Evolutionary conservation across 208 protist genomes (phyloP), one percentile per base, ranked within the genome.

Genomic region (Crithidia expoeki): DNA sequence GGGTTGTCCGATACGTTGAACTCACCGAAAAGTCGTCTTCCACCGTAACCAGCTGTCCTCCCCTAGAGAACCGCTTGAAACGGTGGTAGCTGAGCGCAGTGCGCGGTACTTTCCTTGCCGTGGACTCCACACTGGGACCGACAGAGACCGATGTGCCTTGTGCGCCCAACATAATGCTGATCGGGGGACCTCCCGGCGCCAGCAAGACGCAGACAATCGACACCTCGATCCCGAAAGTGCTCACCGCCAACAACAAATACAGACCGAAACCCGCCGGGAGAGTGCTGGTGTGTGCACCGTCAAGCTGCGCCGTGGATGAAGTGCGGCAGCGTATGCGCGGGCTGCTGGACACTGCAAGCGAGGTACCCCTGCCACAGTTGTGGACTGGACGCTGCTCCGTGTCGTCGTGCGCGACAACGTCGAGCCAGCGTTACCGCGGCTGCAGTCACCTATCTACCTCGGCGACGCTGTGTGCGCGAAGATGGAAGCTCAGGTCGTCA

Each of bases 171-270:
- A 14, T 94, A 23, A 72, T 91, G 25, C 51, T 97, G 56, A 87
- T 97, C 65, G 89, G 95, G 51, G 93, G 93, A 1, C 93, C 93
- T 7, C 93, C 93, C 7, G 93, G 93, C 25, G 96, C 93, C 10
- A 90, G 93, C 36, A 97, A 97, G 80, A 97, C 93, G 21, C 93
- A 97, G 72, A 97, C 90, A 16, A 90, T 95, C 67, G 88, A 71
- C 21, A 61, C 52, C 21, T 66, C 94, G 36, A 72, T 79, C 30
- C 67, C 91, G 30, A 94, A 90, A 69, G 51, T 94, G 58, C 73
- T 95, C 77, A 83, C 33, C 74, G 85, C 58, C 69, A 91, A 5
- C 61, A 64, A 16, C 55, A 46, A 34, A 40, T 9, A 3, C 19
- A 27, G 9, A 63, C 64, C 34, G 34, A n/a, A n/a, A n/a, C n/a